phyloP scores from a whole-genome alignment of 805 yeast species.

The Aciculoconidium aculeatum region DNA sequence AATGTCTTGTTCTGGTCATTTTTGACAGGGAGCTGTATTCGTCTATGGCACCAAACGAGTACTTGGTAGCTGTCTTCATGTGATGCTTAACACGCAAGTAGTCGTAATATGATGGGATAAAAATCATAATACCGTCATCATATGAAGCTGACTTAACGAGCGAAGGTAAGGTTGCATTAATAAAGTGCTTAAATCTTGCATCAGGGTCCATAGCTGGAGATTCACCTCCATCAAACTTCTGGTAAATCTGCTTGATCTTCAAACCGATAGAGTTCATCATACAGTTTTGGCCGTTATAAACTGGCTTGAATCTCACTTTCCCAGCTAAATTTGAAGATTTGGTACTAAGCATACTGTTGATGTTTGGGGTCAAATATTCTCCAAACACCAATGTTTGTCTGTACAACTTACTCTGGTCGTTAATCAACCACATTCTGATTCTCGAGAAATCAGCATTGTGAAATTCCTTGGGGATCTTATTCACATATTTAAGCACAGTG shows the following conservation, averaged over 20 bases:
- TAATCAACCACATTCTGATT: conserved; percentile 87
- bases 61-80: conserved; percentile 54
- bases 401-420: conserved; percentile 66
- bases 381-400: conserved; percentile 77
- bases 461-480: conserved; percentile 67
- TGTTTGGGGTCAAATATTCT: conserved; percentile 75
- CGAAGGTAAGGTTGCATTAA: conserved; percentile 69
- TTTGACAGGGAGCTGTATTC: conserved; percentile 79
- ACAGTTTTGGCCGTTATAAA: conserved; percentile 41
- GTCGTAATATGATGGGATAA: conserved; percentile 83
- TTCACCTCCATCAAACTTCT: conserved; percentile 52
- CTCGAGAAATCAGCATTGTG: conserved; percentile 88
- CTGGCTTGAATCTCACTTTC: conserved; percentile 48
- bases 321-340: conserved; percentile 55
- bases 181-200: conserved; percentile 74
- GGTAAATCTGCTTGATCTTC: conserved; percentile 62
- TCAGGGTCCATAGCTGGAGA: conserved; percentile 68
- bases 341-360: conserved; percentile 52
- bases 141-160: conserved; percentile 53
- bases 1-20: conserved; percentile 61
- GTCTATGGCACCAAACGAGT: conserved; percentile 66
- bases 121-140: conserved; percentile 72
- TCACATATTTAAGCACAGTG: conserved; percentile 60
- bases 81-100: conserved; percentile 73
- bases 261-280: conserved; percentile 62